These are phyloP conservation scores for Cucurbita ficifolia DNA, from an alignment of 306 rosid genomes.

Conservation along the genomic window DNA sequence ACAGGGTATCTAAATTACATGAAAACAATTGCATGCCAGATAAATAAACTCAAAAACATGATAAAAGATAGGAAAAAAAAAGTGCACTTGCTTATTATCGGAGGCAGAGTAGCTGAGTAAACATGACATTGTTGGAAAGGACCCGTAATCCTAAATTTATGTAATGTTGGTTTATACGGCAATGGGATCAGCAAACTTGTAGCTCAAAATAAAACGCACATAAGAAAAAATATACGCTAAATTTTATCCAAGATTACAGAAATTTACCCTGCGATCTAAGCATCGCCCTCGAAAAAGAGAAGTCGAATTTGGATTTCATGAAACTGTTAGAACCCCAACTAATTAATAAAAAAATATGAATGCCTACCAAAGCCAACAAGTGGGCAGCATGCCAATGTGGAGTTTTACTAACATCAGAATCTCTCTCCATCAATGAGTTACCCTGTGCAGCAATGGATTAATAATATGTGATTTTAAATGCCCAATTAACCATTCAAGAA, in stretches of 20 bases:
- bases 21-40: not conserved
- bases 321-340: not conserved
- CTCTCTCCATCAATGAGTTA: constrained; percentile 13
- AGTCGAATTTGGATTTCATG: not conserved
- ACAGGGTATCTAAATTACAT: constrained; percentile 7
- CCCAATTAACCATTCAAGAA: not conserved
- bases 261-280: not conserved
- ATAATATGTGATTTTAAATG: not conserved
- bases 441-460: constrained; percentile 11
- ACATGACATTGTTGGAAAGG: not conserved
- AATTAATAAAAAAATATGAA: constrained; percentile 4
- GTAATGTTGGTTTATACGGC: not conserved
- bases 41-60: not conserved
- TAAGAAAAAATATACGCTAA: not conserved
- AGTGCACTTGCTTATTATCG: not conserved
- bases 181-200: not conserved
- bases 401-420: constrained; percentile 15
- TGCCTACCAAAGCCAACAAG: constrained; percentile 54
- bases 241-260: not conserved
- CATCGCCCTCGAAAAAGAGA: not conserved
- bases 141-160: not conserved
- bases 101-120: not conserved
- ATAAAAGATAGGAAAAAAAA: not conserved
- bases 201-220: not conserved
- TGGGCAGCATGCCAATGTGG: constrained; percentile 49